Percentiles rank a stretch among this genome's conserved stretches.
Evolutionary conservation across 768 basidiomycete species (phyloP).

Genomic region (Tulasnella sp.): DNA sequence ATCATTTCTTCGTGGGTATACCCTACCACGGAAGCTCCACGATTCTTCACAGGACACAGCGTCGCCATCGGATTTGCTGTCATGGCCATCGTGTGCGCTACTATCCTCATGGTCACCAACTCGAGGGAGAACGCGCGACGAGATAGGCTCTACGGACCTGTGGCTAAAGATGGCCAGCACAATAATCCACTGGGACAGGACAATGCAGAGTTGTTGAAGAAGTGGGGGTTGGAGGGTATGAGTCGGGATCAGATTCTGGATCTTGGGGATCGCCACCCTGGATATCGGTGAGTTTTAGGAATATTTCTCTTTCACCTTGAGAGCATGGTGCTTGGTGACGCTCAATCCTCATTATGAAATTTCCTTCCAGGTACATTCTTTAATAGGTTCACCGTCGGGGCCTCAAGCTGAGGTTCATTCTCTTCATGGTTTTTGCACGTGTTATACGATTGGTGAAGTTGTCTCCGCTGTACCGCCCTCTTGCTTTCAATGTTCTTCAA

Average conservation of each 20-base stretch:
- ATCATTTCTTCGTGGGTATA: neutral
- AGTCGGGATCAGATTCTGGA: conserved; percentile 11
- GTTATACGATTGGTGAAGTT: no score
- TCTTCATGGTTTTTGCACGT: no score
- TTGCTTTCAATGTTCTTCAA: no score
- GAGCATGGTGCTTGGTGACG: no score
- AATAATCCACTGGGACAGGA: neutral
- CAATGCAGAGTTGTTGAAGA: conserved; percentile 1
- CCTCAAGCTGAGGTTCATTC: no score
- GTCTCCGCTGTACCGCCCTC: no score
- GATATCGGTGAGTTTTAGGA: neutral
- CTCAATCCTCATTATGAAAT: no score
- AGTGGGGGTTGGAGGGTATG: conserved; percentile 13
- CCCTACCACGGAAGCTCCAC: conserved; percentile 11
- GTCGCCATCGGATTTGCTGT: conserved; percentile 17
- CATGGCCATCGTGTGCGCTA: conserved; percentile 11
- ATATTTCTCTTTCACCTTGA: no score
- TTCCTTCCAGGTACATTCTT: no score
- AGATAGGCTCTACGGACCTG: neutral
- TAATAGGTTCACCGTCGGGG: no score
- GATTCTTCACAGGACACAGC: conserved; percentile 21
- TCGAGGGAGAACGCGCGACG: conserved; percentile 4
- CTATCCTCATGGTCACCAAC: conserved; percentile 4
- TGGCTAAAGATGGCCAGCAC: neutral
- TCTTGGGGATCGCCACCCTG: conserved; percentile 14